Evolutionary conservation across 768 basidiomycete genomes (phyloP), one percentile per base, ranked within the genome.

Genomic region (Leccinum ochraceum): DNA sequence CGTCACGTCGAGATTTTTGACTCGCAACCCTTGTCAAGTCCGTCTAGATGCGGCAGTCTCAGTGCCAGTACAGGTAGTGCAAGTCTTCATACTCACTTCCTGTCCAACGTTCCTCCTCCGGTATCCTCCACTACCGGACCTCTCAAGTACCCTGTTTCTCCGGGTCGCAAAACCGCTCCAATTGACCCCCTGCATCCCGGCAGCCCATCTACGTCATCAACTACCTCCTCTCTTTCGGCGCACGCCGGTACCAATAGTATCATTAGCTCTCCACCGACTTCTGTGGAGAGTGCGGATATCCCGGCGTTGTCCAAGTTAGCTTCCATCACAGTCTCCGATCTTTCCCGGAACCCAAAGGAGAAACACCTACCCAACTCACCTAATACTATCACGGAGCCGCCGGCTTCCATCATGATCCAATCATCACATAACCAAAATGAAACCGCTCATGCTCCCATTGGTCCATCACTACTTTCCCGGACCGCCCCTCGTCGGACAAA

Each of bases 1-100:
- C 82, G 84, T 24, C 86, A 89, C 60, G 90, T 92, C 48, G 87
- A 92, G 67, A 93, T 92, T 37, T 90, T 91, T 66, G 82, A 89
- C 69, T 93, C 91, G 3, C 91, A 93, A 69, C 91, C 91, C 32
- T 72, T 93, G 26, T 75, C 86, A 5, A 90, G 87, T 67, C 81
- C 81, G 4, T 70, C 73, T 24, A 70, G 67, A 56, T 62, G 67
- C 13, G 71, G 67, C 49, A 75, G 71, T 57, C 61, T 71, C 54
- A 72, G 74, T 36, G 64, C 68, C 26, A 76, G 72, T 58, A 63
- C 72, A 32, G 71, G 69, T 32, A 64, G 60, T 24, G 42, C 51
- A 13, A 58, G 57, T 37, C 57, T 74, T 42, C 71, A 60, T 53
- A 63, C 9, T 9, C 69, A 64, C 54, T 60, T 67, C 46, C 20